phyloP scores from a whole-genome alignment of 306 rosid species.

The Mimosa bimucronata region DNA sequence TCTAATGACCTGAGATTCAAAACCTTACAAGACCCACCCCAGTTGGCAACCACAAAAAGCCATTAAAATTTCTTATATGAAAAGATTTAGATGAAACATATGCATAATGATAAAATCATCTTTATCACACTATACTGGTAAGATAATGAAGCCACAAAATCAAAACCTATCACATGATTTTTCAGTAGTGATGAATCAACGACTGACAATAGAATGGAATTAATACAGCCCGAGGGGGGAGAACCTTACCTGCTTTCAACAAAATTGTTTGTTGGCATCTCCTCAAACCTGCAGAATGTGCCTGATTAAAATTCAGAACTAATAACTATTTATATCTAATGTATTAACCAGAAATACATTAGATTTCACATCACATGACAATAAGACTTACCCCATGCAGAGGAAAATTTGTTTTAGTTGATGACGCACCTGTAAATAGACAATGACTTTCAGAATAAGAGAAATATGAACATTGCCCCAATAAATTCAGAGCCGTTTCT shows the following conservation, averaged over 20 bases:
- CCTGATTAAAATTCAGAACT: conserved; percentile 24
- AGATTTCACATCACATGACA: conserved; percentile 23
- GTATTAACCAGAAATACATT: conserved; percentile 24
- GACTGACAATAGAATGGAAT: conserved; percentile 7
- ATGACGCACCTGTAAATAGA: conserved; percentile 70
- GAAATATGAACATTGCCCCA: conserved; percentile 4
- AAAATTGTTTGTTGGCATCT: conserved; percentile 95
- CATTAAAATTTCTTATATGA: background rate
- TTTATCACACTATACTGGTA: background rate
- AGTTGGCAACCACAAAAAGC: background rate
- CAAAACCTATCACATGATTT: background rate
- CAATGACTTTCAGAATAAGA: conserved; percentile 27
- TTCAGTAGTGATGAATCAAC: background rate
- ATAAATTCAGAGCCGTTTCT: background rate
- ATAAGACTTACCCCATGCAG: conserved; percentile 80
- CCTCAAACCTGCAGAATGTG: conserved; percentile 77
- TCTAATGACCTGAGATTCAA: background rate
- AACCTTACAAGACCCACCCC: background rate
- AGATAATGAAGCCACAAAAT: background rate
- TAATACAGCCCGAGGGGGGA: conserved; percentile 4
- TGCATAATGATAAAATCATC: background rate
- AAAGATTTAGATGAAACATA: background rate
- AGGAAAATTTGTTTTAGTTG: conserved; percentile 82
- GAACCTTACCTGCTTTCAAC: conserved; percentile 90
- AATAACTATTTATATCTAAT: conserved; percentile 19